These are phyloP conservation scores for Pseudocohnilembus persalinus DNA, from an alignment of 169 alveolate species.

Conservation along the genomic window DNA sequence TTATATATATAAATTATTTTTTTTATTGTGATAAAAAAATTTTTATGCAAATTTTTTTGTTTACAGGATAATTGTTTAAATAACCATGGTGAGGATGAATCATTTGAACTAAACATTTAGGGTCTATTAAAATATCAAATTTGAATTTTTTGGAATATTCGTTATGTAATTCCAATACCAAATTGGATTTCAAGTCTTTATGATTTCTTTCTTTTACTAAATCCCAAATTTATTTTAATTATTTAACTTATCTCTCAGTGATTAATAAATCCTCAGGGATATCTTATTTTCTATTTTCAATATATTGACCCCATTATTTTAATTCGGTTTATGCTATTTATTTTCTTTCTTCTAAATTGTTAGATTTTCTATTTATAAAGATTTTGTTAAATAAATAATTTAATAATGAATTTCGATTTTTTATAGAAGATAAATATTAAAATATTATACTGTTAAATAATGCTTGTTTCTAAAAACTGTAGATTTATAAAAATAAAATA, in stretches of 20 bases:
- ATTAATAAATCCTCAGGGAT: conserved; percentile 40
- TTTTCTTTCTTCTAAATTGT: conserved; percentile 18
- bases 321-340: conserved; percentile 27
- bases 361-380: conserved; percentile 3
- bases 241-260: conserved; percentile 8
- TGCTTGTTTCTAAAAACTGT: too few species aligned
- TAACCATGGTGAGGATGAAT: conserved; percentile 38
- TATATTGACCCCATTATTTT: conserved; percentile 37
- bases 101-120: conserved; percentile 39
- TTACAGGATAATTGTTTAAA: conserved; percentile 31
- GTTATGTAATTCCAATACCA: conserved; percentile 28
- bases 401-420: too few species aligned
- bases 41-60: background rate
- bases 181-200: conserved; percentile 15
- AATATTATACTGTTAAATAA: too few species aligned
- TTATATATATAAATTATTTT: too few species aligned
- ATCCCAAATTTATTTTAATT: conserved; percentile 33
- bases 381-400: background rate
- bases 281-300: conserved; percentile 17
- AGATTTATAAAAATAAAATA: too few species aligned
- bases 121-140: conserved; percentile 37
- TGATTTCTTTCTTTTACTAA: conserved; percentile 28
- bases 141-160: conserved; percentile 28
- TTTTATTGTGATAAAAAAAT: background rate
- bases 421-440: too few species aligned